A percentile compares a stretch with the other conserved stretches of the same genome.
These are phyloP conservation scores for Discostella stelligeroides DNA, from an alignment of 108 stramenopile genomes.

Conservation along the genomic window DNA sequence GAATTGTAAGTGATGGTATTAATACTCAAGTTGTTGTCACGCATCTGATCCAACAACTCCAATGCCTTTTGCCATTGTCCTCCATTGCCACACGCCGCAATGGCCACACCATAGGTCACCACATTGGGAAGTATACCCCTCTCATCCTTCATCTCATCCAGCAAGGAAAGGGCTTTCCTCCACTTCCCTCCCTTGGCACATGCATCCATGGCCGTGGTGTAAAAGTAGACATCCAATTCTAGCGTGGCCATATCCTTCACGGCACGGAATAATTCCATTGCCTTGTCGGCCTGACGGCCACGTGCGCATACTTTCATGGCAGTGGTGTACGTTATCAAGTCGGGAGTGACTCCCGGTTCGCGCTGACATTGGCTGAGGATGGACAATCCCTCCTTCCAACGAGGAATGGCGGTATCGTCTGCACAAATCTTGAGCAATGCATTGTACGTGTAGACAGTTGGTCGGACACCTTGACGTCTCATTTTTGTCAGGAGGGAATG, in stretches of 20 bases:
- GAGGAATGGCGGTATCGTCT: slow-evolving; percentile 25
- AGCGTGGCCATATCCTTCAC: slow-evolving; percentile 60
- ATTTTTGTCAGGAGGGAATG: slow-evolving; percentile 57
- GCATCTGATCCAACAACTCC: slow-evolving; percentile 71
- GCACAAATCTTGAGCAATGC: slow-evolving; percentile 69
- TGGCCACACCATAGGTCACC: slow-evolving; percentile 65
- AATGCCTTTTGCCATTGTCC: slow-evolving; percentile 75
- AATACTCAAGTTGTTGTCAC: slow-evolving; percentile 57
- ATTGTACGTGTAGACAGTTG: slow-evolving; percentile 70
- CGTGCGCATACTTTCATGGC: slow-evolving; percentile 78
- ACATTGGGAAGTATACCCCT: slow-evolving; percentile 64
- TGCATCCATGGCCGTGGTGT: slow-evolving; percentile 83
- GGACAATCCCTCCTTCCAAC: slow-evolving; percentile 68
- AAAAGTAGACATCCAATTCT: slow-evolving; percentile 69
- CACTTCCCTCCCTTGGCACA: slow-evolving; percentile 70
- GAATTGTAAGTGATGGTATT: slow-evolving; percentile 83
- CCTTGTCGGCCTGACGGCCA: slow-evolving; percentile 57
- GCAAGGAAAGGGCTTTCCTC: slow-evolving; percentile 62
- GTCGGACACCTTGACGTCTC: slow-evolving; percentile 52
- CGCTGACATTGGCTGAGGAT: slow-evolving; percentile 69
- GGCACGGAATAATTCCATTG: slow-evolving; percentile 63
- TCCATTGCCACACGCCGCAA: slow-evolving; percentile 80
- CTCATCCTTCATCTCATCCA: slow-evolving; percentile 74
- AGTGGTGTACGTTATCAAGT: slow-evolving; percentile 81
- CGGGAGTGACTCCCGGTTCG: slow-evolving; percentile 67